phyloP scores from a whole-genome alignment of 78 protist species.

The Speleostelium caveatum region DNA sequence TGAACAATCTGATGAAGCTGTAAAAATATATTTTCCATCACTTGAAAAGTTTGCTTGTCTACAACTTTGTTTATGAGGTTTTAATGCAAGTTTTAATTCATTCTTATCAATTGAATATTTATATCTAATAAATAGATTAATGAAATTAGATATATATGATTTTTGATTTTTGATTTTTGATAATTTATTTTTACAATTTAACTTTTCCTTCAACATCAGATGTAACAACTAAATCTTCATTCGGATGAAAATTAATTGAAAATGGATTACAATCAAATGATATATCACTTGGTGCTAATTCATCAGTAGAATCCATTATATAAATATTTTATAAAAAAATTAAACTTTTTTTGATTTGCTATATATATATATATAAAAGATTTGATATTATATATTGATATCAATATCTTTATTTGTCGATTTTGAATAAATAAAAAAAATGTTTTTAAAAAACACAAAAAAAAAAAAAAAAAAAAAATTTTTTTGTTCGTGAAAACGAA shows the following conservation, averaged over 20 bases:
- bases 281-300: constrained; percentile 72
- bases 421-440: no score
- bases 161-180: not conserved
- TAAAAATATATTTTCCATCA: constrained; percentile 78
- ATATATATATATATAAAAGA: no score
- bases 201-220: constrained; percentile 73
- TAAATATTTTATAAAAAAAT: no score
- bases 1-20: constrained; percentile 75
- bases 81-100: constrained; percentile 17
- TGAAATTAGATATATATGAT: not conserved
- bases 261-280: constrained; percentile 41
- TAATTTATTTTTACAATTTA: constrained; percentile 22
- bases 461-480: no score
- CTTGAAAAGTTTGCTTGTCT: constrained; percentile 75
- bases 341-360: no score
- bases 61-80: constrained; percentile 59
- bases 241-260: constrained; percentile 75
- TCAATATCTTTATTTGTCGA: no score
- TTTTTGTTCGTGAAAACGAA: no score
- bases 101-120: constrained; percentile 53
- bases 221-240: constrained; percentile 55
- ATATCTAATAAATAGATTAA: constrained; percentile 11
- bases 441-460: no score
- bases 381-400: no score
- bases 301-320: not conserved